Conservation (phyloP, 2,329 filamentous ascomycete species). For the Taxawa tesnikishii region DNA sequence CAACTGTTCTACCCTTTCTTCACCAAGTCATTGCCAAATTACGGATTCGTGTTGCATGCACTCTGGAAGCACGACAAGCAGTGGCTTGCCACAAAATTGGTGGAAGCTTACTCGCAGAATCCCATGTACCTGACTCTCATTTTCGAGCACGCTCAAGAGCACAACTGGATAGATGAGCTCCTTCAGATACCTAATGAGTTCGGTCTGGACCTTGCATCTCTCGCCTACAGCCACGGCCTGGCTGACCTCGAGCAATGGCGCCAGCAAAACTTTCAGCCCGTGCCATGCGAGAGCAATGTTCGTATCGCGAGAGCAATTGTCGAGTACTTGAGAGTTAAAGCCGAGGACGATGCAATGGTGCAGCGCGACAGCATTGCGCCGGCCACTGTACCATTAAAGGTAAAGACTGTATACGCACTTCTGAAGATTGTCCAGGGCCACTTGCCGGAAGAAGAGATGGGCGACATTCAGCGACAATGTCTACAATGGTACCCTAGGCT, state of each 20-base stretch:
- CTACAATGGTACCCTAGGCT: slow-evolving; percentile 86
- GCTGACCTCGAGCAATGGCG: slow-evolving; percentile 76
- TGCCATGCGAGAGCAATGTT: slow-evolving; percentile 42
- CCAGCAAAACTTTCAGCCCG: slow-evolving; percentile 45
- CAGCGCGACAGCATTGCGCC: slow-evolving; percentile 58
- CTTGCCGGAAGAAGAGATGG: slow-evolving; percentile 56
- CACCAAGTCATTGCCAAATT: slow-evolving; percentile 61
- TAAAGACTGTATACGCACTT: slow-evolving; percentile 74
- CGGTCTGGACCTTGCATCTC: slow-evolving; percentile 73
- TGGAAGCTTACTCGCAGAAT: slow-evolving; percentile 61
- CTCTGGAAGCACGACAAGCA: slow-evolving; percentile 82
- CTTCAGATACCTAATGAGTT: slow-evolving; percentile 71
- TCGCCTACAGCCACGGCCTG: slow-evolving; percentile 69
- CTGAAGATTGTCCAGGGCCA: slow-evolving; percentile 59
- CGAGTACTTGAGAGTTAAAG: slow-evolving; percentile 76
- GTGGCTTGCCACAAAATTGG: slow-evolving; percentile 72
- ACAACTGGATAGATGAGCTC: slow-evolving; percentile 74
- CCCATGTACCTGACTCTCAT: slow-evolving; percentile 56
- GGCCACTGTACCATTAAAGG: slow-evolving; percentile 57
- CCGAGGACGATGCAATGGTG: slow-evolving; percentile 62
- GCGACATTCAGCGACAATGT: slow-evolving; percentile 71
- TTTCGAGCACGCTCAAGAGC: slow-evolving; percentile 67
- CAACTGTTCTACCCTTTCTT: slow-evolving; percentile 77
- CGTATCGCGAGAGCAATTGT: slow-evolving; percentile 60
- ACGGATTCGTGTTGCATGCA: slow-evolving; percentile 81